Conservation (phyloP, 139 green algal species). For the Chlorella ohadii region DNA sequence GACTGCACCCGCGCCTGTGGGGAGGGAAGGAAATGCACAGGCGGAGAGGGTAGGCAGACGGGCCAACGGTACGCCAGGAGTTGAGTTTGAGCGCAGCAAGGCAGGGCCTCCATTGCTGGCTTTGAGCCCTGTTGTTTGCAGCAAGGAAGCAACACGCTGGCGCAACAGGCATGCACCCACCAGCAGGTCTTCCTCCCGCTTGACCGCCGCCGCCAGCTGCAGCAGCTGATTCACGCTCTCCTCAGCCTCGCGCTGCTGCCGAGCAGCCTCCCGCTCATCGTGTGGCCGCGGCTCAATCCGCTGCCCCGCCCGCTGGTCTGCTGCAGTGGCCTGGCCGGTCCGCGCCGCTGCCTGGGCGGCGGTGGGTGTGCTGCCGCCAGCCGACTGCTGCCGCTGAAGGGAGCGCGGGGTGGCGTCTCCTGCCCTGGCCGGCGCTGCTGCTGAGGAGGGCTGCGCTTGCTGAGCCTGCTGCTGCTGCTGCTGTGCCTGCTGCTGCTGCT, state of each 20-base stretch:
- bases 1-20: constrained; percentile 17
- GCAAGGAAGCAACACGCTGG: too few species aligned
- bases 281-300: neutral
- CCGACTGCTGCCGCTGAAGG: too few species aligned
- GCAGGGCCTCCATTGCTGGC: too few species aligned
- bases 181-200: constrained; percentile 26
- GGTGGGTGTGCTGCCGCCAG: too few species aligned
- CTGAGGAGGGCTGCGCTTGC: neutral
- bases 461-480: neutral
- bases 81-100: too few species aligned
- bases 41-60: too few species aligned
- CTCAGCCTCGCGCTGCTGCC: constrained; percentile 4
- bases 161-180: neutral
- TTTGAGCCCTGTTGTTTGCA: too few species aligned
- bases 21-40: too few species aligned
- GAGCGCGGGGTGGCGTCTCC: too few species aligned
- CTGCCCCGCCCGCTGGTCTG: neutral
- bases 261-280: neutral
- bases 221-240: constrained; percentile 18
- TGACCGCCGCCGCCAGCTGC: neutral
- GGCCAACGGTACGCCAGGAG: too few species aligned
- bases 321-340: neutral
- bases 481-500: constrained; percentile 10
- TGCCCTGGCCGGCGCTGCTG: neutral
- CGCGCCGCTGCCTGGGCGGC: neutral